Evolutionary conservation across 495 filamentous ascomycete species (phyloP), one percentile per base, ranked within the genome.

Genomic region (Daldinia vernicosa): DNA sequence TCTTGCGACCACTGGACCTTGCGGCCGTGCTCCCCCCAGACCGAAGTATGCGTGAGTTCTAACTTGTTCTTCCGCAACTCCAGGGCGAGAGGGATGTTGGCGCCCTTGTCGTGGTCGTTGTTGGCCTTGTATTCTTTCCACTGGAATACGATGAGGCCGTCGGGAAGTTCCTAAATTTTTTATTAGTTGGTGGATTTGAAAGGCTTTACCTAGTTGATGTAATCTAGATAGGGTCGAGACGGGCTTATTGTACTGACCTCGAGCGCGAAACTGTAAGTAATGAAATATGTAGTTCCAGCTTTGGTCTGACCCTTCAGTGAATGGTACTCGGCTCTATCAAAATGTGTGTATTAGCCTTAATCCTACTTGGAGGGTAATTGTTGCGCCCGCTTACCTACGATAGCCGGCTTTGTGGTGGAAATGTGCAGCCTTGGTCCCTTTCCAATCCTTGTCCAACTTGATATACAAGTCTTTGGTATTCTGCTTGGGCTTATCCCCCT

Each of bases 61-160:
- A 71, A 52, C 51, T 62, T 32, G 28, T 71, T 66, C n/a, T 66
- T 45, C 0, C 52, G 51, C 2, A 71, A 0, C 24, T 66, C 63
- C 0, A 71, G 40, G 6, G 63, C 40, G 3, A 71, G 43, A 1
- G 68, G 68, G 57, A 66, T 71, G 52, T 62, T 71, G 62, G 68
- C 62, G 50, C 62, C 68, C 22, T 39, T 43, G 26, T 71, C 56
- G 14, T 57, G 52, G 24, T 61, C 62, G 52, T 71, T 71, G 40
- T 66, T 71, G 57, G 62, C 62, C 57, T 66, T 57, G 57, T 66
- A 71, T 27, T 71, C 68, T 15, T 71, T 66, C 68, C 68, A 71
- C 17, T 71, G 68, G 68, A 71, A 71, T 24, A 71, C 15, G 51
- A 71, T 40, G 28, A 71, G 68, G 24, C 62, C 62, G 52, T 56